phyloP scores from a whole-genome alignment of 768 basidiomycete genomes.

The Hericium coralloides region DNA sequence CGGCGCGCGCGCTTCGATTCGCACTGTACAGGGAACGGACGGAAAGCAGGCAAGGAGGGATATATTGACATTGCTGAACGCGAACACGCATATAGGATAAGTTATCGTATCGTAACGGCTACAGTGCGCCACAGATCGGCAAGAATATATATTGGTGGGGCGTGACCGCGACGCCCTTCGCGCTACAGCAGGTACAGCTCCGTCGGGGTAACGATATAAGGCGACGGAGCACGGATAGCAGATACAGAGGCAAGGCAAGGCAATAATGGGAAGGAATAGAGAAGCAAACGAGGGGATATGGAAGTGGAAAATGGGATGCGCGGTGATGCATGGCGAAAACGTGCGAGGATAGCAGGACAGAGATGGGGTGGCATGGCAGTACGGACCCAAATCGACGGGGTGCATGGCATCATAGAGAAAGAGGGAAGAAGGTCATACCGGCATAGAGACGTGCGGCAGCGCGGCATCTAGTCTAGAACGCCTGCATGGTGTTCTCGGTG shows the following conservation, averaged over 20 bases:
- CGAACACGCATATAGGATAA: background rate
- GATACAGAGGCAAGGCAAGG: background rate
- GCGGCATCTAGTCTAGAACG: conserved; percentile 16
- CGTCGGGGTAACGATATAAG: conserved; percentile 9
- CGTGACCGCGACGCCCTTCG: conserved; percentile 46
- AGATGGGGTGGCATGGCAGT: background rate
- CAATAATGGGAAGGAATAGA: background rate
- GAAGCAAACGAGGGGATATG: background rate
- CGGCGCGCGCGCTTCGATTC: no score
- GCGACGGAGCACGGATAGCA: background rate
- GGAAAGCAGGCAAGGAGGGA: no score
- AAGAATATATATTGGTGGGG: conserved; percentile 28
- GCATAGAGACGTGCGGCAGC: conserved; percentile 4
- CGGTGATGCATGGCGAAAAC: background rate
- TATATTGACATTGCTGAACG: no score
- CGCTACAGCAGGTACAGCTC: conserved; percentile 17
- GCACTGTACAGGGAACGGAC: no score
- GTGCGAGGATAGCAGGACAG: background rate
- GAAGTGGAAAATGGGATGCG: background rate
- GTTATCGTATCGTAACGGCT: background rate
- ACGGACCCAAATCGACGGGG: background rate
- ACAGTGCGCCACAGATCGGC: background rate
- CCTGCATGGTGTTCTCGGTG: conserved; percentile 28
- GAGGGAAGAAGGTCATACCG: background rate
- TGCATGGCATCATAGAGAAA: conserved; percentile 3